These are phyloP conservation scores for Cercospora nicotianae DNA, from an alignment of 2,329 filamentous ascomycete species.

Conservation along the genomic window DNA sequence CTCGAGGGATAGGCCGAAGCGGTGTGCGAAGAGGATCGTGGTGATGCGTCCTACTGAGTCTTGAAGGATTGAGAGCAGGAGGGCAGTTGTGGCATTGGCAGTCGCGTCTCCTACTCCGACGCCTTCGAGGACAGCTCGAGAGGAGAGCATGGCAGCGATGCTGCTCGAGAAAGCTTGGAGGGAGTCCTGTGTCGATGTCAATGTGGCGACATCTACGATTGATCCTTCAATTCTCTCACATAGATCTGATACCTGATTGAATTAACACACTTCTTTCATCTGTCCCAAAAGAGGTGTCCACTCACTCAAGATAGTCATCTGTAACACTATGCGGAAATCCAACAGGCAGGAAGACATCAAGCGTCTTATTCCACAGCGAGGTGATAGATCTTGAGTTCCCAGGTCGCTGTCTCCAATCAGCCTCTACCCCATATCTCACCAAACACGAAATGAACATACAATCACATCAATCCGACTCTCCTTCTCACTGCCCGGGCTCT, in stretches of 20 bases:
- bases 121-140: slow-evolving; percentile 72
- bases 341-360: slow-evolving; percentile 79
- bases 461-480: slow-evolving; percentile 50
- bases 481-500: slow-evolving; percentile 36
- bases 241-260: slow-evolving; percentile 71
- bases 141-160: slow-evolving; percentile 76
- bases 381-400: slow-evolving; percentile 23
- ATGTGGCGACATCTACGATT: too few relatives aligned
- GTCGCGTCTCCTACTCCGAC: slow-evolving; percentile 82
- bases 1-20: slow-evolving; percentile 77
- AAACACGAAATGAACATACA: slow-evolving; percentile 39
- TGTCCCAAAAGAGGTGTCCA: too few relatives aligned
- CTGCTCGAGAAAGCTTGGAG: slow-evolving; percentile 82
- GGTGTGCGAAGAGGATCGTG: slow-evolving; percentile 83
- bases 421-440: too few relatives aligned
- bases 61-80: slow-evolving; percentile 80
- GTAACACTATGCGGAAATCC: slow-evolving; percentile 89
- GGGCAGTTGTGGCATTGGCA: slow-evolving; percentile 75
- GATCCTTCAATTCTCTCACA: too few relatives aligned
- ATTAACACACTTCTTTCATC: too few relatives aligned
- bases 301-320: slow-evolving; percentile 76
- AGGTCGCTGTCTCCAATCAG: slow-evolving; percentile 20
- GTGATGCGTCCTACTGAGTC: slow-evolving; percentile 78
- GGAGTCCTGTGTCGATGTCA: slow-evolving; percentile 60
- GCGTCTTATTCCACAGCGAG: slow-evolving; percentile 41